phyloP scores from a whole-genome alignment of 441 rosid species.

The Adansonia grandidieri region DNA sequence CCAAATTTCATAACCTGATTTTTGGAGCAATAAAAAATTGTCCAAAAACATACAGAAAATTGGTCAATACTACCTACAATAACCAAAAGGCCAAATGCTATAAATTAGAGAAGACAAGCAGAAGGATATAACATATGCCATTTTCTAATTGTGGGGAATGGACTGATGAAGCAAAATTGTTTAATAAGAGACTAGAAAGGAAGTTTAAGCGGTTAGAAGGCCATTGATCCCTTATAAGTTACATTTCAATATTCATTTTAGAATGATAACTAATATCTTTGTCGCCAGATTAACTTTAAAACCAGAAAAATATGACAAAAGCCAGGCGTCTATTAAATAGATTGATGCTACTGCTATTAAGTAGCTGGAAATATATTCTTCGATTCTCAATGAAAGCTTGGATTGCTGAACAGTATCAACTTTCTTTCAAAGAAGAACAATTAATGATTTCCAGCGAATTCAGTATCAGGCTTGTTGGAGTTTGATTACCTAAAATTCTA shows the following conservation, averaged over 20 bases:
- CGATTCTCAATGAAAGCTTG: not conserved
- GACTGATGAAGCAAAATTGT: not conserved
- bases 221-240: not conserved
- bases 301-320: not conserved
- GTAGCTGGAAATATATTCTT: not conserved
- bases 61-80: not conserved
- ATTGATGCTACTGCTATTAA: not conserved
- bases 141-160: not conserved
- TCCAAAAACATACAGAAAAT: not conserved
- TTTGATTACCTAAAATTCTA: not conserved
- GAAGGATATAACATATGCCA: slow-evolving; percentile 11
- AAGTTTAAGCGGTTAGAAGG: slow-evolving; percentile 4
- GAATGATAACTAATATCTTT: not conserved
- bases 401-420: not conserved
- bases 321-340: not conserved
- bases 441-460: not conserved
- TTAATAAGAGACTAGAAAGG: not conserved
- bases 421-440: not conserved
- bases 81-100: not conserved
- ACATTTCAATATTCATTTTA: not conserved
- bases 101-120: not conserved
- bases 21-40: slow-evolving; percentile 11
- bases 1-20: slow-evolving; percentile 93
- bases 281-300: not conserved
- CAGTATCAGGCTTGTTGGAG: not conserved